Percentiles rank a stretch among this genome's conserved stretches.
phyloP scores from a whole-genome alignment of 202 grass and related monocot genomes.

The Cymbopogon flexuosus region DNA sequence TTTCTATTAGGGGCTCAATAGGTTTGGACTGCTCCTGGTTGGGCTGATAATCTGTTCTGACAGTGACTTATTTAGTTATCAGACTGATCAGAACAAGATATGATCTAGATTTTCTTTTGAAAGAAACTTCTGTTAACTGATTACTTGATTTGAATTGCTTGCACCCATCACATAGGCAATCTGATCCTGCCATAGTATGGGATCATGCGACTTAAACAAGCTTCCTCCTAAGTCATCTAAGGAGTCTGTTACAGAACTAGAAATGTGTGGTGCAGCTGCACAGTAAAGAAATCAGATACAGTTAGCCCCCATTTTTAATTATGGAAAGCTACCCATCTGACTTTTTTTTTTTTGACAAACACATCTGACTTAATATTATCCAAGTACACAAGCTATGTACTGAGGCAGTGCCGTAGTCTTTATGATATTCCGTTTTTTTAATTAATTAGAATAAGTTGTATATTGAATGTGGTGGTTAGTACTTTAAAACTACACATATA shows the following conservation, averaged over 20 bases:
- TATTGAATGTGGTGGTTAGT: background rate
- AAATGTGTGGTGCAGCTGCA: background rate
- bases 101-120: background rate
- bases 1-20: slow-evolving; percentile 10
- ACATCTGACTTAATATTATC: background rate
- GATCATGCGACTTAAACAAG: background rate
- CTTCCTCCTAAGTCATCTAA: background rate
- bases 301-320: background rate
- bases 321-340: background rate
- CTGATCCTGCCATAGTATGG: background rate
- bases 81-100: background rate
- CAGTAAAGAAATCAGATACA: background rate
- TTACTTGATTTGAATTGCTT: background rate
- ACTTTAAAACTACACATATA: background rate
- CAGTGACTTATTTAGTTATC: background rate
- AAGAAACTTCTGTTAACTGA: background rate
- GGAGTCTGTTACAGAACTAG: background rate
- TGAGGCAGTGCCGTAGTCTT: background rate
- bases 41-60: background rate
- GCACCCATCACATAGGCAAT: background rate
- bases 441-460: background rate
- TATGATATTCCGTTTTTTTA: background rate
- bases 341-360: no score
- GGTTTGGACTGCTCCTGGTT: background rate
- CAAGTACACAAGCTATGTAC: background rate